Conservation (phyloP, 495 filamentous ascomycete genomes). For the Hypoxylon fuscum region DNA sequence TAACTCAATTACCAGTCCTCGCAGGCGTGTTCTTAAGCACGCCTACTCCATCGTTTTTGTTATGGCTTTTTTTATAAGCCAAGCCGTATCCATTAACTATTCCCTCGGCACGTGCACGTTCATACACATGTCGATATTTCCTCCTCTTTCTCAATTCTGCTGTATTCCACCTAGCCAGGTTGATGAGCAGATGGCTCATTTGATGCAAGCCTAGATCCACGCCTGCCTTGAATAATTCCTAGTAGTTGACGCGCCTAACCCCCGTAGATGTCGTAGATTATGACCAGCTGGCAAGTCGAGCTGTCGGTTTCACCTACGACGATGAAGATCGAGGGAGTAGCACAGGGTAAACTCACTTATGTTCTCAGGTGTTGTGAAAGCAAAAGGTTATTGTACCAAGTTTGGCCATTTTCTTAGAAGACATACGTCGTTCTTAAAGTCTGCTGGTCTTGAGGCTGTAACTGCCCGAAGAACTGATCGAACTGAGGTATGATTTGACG, state of each 20-base stretch:
- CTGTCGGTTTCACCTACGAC: conserved; percentile 6
- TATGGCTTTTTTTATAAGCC: conserved; percentile 8
- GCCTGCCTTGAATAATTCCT: conserved; percentile 2
- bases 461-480: conserved; percentile 75
- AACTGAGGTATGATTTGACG: conserved; percentile 87
- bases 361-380: conserved; percentile 1
- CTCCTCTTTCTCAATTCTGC: conserved; percentile 12
- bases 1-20: conserved; percentile 12
- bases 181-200: conserved; percentile 3
- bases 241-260: conserved; percentile 10
- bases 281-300: conserved; percentile 5
- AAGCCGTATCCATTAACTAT: conserved; percentile 29
- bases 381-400: neutral
- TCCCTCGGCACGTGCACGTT: conserved; percentile 6
- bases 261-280: conserved; percentile 13
- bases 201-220: conserved; percentile 17
- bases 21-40: conserved; percentile 1
- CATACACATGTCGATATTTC: conserved; percentile 8
- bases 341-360: conserved; percentile 3
- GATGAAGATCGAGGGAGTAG: neutral
- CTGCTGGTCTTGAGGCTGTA: conserved; percentile 70
- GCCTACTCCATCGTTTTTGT: conserved; percentile 8
- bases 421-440: conserved; percentile 49
- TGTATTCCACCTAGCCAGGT: no score
- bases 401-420: conserved; percentile 22